phyloP scores from a whole-genome alignment of 1,284 basidiomycete genomes.

The Amylostereum chailletii region DNA sequence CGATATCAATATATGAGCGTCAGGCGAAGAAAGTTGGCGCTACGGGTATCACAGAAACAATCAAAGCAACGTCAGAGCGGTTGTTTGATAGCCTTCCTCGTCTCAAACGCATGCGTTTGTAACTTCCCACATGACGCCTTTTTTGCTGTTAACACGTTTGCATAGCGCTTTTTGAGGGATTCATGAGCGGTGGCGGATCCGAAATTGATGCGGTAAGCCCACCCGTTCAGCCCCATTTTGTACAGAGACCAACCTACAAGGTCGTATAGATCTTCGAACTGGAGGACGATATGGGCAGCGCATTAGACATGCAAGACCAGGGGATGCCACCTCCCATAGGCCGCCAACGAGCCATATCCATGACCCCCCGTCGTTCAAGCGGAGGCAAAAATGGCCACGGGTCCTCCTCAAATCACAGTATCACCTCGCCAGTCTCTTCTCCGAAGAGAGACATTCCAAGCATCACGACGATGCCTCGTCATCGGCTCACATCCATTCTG shows the following conservation, averaged over 20 bases:
- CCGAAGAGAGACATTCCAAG: slow-evolving; percentile 2
- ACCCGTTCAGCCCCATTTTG: slow-evolving; percentile 1
- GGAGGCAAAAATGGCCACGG: not conserved
- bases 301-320: slow-evolving; percentile 37
- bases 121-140: not conserved
- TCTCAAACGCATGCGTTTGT: slow-evolving; percentile 65
- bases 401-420: not conserved
- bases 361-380: slow-evolving; percentile 2
- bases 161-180: slow-evolving; percentile 46
- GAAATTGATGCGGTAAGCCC: slow-evolving; percentile 52
- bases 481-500: slow-evolving; percentile 39
- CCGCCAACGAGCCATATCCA: not conserved
- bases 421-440: slow-evolving; percentile 4
- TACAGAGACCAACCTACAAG: not conserved
- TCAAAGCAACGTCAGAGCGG: slow-evolving; percentile 57
- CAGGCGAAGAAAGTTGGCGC: slow-evolving; percentile 60
- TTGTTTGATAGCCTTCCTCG: slow-evolving; percentile 68
- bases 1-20: slow-evolving; percentile 79
- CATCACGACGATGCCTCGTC: slow-evolving; percentile 23
- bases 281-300: slow-evolving; percentile 61
- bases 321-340: slow-evolving; percentile 3
- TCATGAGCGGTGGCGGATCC: slow-evolving; percentile 54
- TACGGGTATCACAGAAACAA: slow-evolving; percentile 62
- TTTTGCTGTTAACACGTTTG: slow-evolving; percentile 7
- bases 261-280: slow-evolving; percentile 69